These are phyloP conservation scores for Trichoderma afroharzianum DNA, from an alignment of 2,329 filamentous ascomycete genomes.

Conservation along the genomic window DNA sequence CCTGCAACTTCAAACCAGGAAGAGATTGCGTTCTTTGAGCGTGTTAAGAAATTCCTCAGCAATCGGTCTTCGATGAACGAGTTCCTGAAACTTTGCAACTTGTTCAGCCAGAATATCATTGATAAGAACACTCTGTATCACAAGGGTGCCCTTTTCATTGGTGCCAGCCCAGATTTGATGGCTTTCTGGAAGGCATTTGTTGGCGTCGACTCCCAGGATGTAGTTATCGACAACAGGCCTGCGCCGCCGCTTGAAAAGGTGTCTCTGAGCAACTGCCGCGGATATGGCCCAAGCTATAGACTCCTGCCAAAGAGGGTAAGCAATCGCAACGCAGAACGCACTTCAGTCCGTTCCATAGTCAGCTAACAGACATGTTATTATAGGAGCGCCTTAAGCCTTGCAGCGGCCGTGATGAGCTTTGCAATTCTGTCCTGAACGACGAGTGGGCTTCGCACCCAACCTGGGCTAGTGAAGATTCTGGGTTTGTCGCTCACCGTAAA, in stretches of 20 bases:
- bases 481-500: conserved; percentile 96
- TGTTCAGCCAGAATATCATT: conserved; percentile 91
- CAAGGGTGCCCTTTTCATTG: conserved; percentile 81
- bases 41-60: conserved; percentile 91
- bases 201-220: conserved; percentile 70
- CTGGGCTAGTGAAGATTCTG: conserved; percentile 96
- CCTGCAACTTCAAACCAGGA: conserved; percentile 73
- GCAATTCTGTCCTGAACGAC: conserved; percentile 88
- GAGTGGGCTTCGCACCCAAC: conserved; percentile 98
- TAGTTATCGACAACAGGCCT: conserved; percentile 73
- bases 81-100: conserved; percentile 93
- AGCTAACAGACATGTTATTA: conserved; percentile 18
- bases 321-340: conserved; percentile 4
- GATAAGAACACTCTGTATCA: conserved; percentile 78
- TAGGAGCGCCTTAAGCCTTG: conserved; percentile 84
- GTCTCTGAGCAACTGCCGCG: conserved; percentile 92
- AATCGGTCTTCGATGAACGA: conserved; percentile 93
- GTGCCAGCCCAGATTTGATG: conserved; percentile 84
- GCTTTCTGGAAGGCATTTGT: conserved; percentile 84
- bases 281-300: conserved; percentile 92
- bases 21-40: conserved; percentile 90
- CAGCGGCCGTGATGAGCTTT: conserved; percentile 91
- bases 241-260: conserved; percentile 74
- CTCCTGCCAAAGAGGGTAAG: conserved; percentile 76
- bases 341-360: background rate